A percentile compares a stretch with the other conserved stretches of the same genome.
Evolutionary conservation across 1,284 basidiomycete genomes (phyloP).

Genomic region (Boletus calvinii): DNA sequence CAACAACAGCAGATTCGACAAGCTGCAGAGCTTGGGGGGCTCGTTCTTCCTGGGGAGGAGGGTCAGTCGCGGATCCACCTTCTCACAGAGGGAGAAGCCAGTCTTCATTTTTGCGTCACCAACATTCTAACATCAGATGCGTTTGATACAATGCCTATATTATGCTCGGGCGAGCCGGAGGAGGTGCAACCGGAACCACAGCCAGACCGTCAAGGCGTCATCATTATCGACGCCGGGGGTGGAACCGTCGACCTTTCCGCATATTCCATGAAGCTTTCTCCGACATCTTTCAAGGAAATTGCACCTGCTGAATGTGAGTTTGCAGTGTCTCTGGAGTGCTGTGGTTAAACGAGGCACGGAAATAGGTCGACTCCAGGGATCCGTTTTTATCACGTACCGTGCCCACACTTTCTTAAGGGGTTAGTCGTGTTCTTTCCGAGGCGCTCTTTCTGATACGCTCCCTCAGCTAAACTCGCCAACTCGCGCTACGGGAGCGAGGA

Average conservation of each 20-base stretch:
- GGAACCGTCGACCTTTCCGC: conserved; percentile 54
- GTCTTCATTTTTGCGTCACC: conserved; percentile 44
- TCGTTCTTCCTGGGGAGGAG: conserved; percentile 26
- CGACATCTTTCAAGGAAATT: conserved; percentile 35
- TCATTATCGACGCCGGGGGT: conserved; percentile 56
- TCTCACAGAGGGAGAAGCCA: conserved; percentile 50
- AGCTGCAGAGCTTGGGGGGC: conserved; percentile 35
- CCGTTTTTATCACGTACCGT: conserved; percentile 40
- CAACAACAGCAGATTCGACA: conserved; percentile 39
- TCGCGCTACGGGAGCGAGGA: conserved; percentile 30
- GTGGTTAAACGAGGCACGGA: background rate
- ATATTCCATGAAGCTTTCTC: conserved; percentile 34
- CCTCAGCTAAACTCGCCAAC: conserved; percentile 32
- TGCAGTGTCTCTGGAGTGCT: rapidly evolving
- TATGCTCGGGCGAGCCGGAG: conserved; percentile 15
- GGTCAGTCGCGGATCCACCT: conserved; percentile 40
- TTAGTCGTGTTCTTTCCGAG: conserved; percentile 26
- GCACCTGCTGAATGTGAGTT: conserved; percentile 39
- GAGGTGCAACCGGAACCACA: conserved; percentile 7
- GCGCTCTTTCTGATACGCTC: conserved; percentile 18
- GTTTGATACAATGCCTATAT: conserved; percentile 27
- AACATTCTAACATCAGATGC: conserved; percentile 34
- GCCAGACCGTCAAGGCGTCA: conserved; percentile 34
- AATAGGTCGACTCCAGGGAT: conserved; percentile 34
- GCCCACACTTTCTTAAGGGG: conserved; percentile 39